Conservation (phyloP, 805 yeast genomes). For the Pichia nanzhaoensis region DNA sequence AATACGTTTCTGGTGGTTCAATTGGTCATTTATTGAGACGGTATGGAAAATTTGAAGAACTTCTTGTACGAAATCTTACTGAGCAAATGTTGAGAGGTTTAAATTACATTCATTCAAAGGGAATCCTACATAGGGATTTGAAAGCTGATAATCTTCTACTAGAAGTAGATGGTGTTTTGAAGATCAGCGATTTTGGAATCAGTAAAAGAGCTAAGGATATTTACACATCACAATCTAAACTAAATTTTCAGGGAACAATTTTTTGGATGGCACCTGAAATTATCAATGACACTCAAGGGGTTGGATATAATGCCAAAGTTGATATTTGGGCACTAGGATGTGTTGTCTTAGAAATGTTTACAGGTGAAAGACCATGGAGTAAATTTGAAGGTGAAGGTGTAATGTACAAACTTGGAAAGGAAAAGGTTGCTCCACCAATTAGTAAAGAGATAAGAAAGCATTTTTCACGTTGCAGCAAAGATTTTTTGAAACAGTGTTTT, state of each 20-base stretch:
- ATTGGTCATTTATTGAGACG: conserved; percentile 78
- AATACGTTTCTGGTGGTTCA: conserved; percentile 97
- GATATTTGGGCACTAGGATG: conserved; percentile 99
- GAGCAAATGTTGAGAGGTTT: conserved; percentile 78
- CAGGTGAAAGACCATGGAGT: conserved; percentile 97
- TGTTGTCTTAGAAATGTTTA: conserved; percentile 95
- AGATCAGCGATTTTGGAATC: conserved; percentile 94
- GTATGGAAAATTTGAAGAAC: conserved; percentile 81
- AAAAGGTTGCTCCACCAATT: conserved; percentile 86
- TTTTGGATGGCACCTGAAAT: conserved; percentile 99
- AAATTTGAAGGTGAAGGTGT: conserved; percentile 93
- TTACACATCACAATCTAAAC: conserved; percentile 84
- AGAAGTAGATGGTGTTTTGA: conserved; percentile 89
- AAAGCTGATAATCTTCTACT: conserved; percentile 88
- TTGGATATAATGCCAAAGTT: conserved; percentile 95
- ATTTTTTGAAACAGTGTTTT: conserved; percentile 73
- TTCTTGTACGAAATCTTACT: conserved; percentile 63
- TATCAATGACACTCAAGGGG: conserved; percentile 74
- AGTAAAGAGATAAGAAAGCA: conserved; percentile 74
- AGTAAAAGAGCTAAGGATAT: conserved; percentile 81
- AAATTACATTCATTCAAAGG: conserved; percentile 79
- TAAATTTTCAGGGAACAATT: conserved; percentile 93
- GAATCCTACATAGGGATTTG: conserved; percentile 88
- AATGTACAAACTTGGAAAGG: conserved; percentile 76
- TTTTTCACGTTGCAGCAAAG: conserved; percentile 58